These are phyloP conservation scores for Sanghuangporus baumii DNA, from an alignment of 1,284 basidiomycete species.

Conservation along the genomic window DNA sequence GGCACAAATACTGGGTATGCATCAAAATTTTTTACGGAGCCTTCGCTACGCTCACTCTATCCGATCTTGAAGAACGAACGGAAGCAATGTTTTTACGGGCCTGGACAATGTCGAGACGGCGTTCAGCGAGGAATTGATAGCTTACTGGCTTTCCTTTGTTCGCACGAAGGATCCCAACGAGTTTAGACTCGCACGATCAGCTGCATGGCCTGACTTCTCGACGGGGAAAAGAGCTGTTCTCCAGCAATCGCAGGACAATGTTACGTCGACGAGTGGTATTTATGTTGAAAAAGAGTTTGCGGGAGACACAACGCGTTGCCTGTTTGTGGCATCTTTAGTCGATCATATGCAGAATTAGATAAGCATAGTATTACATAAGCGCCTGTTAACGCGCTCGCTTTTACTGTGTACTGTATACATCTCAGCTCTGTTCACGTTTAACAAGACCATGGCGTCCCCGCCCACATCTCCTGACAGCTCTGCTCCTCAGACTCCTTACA, in stretches of 20 bases:
- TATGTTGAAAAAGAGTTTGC: conserved; percentile 35
- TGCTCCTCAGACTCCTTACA: background rate
- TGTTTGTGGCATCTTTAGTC: conserved; percentile 31
- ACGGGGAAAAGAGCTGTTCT: conserved; percentile 34
- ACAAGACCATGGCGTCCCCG: background rate
- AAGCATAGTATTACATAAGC: background rate
- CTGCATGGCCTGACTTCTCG: conserved; percentile 21
- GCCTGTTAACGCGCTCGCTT: background rate
- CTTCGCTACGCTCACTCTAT: background rate
- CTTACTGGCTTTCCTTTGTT: conserved; percentile 58
- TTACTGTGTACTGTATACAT: background rate
- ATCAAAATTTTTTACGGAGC: conserved; percentile 8
- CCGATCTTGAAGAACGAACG: conserved; percentile 36
- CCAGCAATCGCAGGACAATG: conserved; percentile 33
- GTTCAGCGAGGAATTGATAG: conserved; percentile 50
- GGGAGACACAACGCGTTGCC: conserved; percentile 35
- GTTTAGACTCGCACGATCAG: conserved; percentile 42
- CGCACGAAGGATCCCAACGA: conserved; percentile 46
- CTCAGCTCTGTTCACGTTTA: background rate
- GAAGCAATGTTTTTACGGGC: conserved; percentile 36
- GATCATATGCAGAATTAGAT: conserved; percentile 30
- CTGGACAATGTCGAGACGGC: conserved; percentile 37
- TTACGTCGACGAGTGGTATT: conserved; percentile 35
- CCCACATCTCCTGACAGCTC: background rate
- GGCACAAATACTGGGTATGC: conserved; percentile 52